Base-by-base conservation (phyloP, 1,284 basidiomycete species). In the Tilletiopsis washingtonensis region DNA sequence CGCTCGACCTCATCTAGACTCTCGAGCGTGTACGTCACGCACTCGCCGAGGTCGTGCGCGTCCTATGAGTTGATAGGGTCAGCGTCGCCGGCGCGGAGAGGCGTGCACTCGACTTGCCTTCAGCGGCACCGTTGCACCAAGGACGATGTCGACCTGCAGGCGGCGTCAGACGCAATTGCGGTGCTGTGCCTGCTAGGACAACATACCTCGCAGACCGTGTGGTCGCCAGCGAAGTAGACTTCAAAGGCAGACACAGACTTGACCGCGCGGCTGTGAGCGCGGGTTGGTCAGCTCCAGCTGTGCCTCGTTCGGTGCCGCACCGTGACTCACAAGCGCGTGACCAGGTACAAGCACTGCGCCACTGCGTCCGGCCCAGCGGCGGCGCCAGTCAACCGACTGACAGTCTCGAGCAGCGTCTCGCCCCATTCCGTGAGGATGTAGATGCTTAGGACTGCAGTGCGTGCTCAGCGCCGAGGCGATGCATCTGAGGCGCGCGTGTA, bases 381-480 rank as follows among this genome's bases (percentile, higher is more conserved):
- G 4, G 62, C 56, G 14, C 67, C 67, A 0, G 61, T 62, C 4
- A 70, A 64, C 53, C 64, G 64, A 15, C 56, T 56, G n/a, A 68
- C 62, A 3, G 65, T 68, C 47, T 65, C 62, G 38, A 59, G 57
- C 25, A 70, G 39, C 4, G 67, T 70, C 38, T 65, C 48, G 50
- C 66, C 49, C 67, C 67, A 70, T 39, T 70, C 67, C 43, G 57
- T 60, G 40, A 70, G 66, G 43, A 70, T 70, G 45, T 70, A 70
- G n/a, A 70, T 15, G 11, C 65, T 68, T 1, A 64, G 56, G 14
- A n/a, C n/a, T n/a, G n/a, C n/a, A n/a, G n/a, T n/a, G n/a, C n/a
- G n/a, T n/a, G n/a, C n/a, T n/a, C n/a, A n/a, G n/a, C n/a, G n/a
- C n/a, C n/a, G n/a, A n/a, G n/a, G n/a, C n/a, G 52, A 37, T 6